A percentile compares a stretch with the other conserved stretches of the same genome.
These are phyloP conservation scores for Ormosia emarginata DNA, from an alignment of 306 rosid genomes.

Conservation along the genomic window DNA sequence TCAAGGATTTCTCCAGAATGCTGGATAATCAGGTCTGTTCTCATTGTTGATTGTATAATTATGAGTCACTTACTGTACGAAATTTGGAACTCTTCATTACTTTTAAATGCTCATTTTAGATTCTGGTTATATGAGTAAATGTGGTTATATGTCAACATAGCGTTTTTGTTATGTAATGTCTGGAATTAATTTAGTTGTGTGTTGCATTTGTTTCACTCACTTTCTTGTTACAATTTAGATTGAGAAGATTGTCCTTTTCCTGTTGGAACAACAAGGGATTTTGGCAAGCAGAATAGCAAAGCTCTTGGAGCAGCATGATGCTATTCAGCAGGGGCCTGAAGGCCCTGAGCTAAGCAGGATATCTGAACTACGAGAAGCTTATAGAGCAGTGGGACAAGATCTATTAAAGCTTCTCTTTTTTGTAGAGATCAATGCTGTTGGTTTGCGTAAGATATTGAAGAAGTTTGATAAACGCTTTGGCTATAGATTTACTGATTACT, in stretches of 20 bases:
- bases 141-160: background rate
- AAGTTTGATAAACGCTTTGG: slow-evolving; percentile 90
- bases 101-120: background rate
- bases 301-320: slow-evolving; percentile 53
- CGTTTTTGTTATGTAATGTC: background rate
- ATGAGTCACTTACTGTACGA: background rate
- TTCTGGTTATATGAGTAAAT: background rate
- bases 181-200: background rate
- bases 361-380: slow-evolving; percentile 61
- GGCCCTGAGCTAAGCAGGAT: slow-evolving; percentile 63
- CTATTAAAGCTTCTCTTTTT: slow-evolving; percentile 74
- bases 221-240: slow-evolving; percentile 48
- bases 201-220: slow-evolving; percentile 4
- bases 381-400: slow-evolving; percentile 71
- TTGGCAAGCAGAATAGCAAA: slow-evolving; percentile 74
- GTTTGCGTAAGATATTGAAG: slow-evolving; percentile 91
- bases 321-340: slow-evolving; percentile 61
- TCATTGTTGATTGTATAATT: background rate
- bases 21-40: slow-evolving; percentile 71
- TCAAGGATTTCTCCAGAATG: slow-evolving; percentile 90
- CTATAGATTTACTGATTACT: slow-evolving; percentile 74
- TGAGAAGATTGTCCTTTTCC: slow-evolving; percentile 82
- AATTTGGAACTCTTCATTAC: background rate
- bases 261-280: slow-evolving; percentile 87
- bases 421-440: slow-evolving; percentile 84